Evolutionary conservation across 306 rosid genomes (phyloP).

Genomic region (Lathyrus sativus): DNA sequence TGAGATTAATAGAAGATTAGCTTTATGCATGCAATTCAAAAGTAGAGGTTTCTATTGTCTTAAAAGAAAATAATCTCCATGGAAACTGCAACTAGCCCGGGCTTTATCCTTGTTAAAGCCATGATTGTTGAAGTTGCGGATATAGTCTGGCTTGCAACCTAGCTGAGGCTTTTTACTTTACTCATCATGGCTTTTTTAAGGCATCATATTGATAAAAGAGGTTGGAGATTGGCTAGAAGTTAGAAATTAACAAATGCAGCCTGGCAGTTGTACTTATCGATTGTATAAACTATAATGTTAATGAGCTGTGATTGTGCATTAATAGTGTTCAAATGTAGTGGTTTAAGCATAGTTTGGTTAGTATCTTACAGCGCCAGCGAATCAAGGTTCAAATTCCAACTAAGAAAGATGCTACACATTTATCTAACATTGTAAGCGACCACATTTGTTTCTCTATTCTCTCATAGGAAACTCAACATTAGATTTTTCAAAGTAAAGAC

Average conservation of each 20-base stretch:
- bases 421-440: no score
- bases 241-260: constrained; percentile 9
- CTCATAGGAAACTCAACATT: no score
- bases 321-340: background rate
- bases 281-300: background rate
- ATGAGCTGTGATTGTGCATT: background rate
- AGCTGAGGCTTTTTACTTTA: background rate
- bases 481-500: no score
- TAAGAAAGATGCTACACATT: no score
- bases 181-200: constrained; percentile 17
- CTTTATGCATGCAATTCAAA: background rate
- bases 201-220: constrained; percentile 4
- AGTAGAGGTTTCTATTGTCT: constrained; percentile 18
- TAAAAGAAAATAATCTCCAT: background rate
- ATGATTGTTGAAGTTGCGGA: constrained; percentile 1
- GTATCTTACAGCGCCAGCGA: no score
- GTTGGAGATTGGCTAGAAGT: background rate
- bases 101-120: constrained; percentile 2
- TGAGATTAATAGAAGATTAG: background rate
- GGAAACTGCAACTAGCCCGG: background rate
- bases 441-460: no score
- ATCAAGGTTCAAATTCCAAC: no score
- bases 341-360: no score
- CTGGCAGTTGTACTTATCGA: background rate
- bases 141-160: background rate